Evolutionary conservation across 1,139 yeast species (phyloP).

Genomic region (Hansenula lynferdii): DNA sequence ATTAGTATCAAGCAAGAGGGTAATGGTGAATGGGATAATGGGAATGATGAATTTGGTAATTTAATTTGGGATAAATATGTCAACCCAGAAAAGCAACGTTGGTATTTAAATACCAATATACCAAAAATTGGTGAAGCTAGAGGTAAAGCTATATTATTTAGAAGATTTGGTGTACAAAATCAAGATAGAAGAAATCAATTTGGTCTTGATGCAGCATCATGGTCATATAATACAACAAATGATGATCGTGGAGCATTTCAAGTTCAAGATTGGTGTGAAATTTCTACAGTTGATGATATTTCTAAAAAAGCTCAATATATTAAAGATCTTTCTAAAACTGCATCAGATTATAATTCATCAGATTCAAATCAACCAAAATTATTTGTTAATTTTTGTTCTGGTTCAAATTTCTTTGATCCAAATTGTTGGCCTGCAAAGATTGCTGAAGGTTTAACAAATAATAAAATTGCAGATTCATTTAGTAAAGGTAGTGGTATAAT

Average conservation of each 20-base stretch:
- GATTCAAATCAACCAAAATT: conserved; percentile 46
- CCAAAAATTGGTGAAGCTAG: conserved; percentile 60
- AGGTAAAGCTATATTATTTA: conserved; percentile 62
- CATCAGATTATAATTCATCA: conserved; percentile 46
- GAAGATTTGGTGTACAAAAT: conserved; percentile 63
- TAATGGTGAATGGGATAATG: conserved; percentile 55
- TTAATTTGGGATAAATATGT: conserved; percentile 59
- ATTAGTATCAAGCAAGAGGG: conserved; percentile 78
- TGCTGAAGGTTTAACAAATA: conserved; percentile 46
- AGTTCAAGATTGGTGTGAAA: conserved; percentile 76
- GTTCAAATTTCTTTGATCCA: conserved; percentile 66
- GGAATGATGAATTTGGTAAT: conserved; percentile 60
- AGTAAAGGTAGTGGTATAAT: conserved; percentile 55
- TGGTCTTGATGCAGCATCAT: conserved; percentile 66
- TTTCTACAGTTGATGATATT: conserved; percentile 47
- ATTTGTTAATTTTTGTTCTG: conserved; percentile 71
- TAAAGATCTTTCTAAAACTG: conserved; percentile 49
- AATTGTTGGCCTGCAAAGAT: conserved; percentile 74
- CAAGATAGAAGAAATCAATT: conserved; percentile 37
- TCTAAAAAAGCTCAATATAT: conserved; percentile 55
- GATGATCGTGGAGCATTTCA: conserved; percentile 60
- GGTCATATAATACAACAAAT: conserved; percentile 63
- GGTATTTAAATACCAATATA: conserved; percentile 55
- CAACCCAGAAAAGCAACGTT: conserved; percentile 43
- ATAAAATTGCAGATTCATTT: conserved; percentile 46